Evolutionary conservation across 768 basidiomycete genomes (phyloP).

Genomic region (Chalciporus piperatus): DNA sequence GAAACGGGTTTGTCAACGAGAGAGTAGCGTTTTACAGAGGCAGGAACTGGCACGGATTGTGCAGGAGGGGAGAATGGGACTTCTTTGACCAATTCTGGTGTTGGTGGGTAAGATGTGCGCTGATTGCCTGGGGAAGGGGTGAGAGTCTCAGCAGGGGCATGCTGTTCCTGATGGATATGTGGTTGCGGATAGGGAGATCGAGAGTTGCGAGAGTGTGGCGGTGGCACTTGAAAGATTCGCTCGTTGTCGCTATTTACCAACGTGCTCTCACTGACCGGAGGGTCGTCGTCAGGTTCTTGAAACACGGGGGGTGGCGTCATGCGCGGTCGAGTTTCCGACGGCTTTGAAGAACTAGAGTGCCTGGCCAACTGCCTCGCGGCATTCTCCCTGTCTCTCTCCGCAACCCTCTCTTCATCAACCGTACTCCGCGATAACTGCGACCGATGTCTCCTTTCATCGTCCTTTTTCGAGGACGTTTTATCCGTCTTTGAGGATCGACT

Average conservation of each 20-base stretch:
- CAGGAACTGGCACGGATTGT: conserved; percentile 43
- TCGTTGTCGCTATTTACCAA: conserved; percentile 14
- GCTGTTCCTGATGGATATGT: conserved; percentile 3
- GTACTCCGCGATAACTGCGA: conserved; percentile 45
- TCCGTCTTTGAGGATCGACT: conserved; percentile 56
- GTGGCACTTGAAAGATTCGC: conserved; percentile 8
- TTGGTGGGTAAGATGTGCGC: conserved; percentile 14
- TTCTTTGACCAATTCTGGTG: conserved; percentile 21
- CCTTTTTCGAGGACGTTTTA: conserved; percentile 34
- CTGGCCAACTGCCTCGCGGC: conserved; percentile 41
- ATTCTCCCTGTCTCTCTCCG: conserved; percentile 40
- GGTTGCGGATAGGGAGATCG: conserved; percentile 5
- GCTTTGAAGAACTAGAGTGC: conserved; percentile 38
- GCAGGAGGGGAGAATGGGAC: conserved; percentile 29
- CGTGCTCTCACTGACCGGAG: conserved; percentile 11
- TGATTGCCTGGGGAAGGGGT: not conserved
- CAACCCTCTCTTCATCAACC: conserved; percentile 36
- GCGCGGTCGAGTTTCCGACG: conserved; percentile 32
- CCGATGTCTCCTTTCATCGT: conserved; percentile 46
- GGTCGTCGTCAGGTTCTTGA: conserved; percentile 33
- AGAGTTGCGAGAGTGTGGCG: conserved; percentile 14
- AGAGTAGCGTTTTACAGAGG: conserved; percentile 75
- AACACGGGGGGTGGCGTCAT: conserved; percentile 29
- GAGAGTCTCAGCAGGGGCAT: conserved; percentile 12
- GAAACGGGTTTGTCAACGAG: conserved; percentile 68